Base-by-base conservation (phyloP, 176 grass and related monocot species). In the Juncus inflexus region DNA sequence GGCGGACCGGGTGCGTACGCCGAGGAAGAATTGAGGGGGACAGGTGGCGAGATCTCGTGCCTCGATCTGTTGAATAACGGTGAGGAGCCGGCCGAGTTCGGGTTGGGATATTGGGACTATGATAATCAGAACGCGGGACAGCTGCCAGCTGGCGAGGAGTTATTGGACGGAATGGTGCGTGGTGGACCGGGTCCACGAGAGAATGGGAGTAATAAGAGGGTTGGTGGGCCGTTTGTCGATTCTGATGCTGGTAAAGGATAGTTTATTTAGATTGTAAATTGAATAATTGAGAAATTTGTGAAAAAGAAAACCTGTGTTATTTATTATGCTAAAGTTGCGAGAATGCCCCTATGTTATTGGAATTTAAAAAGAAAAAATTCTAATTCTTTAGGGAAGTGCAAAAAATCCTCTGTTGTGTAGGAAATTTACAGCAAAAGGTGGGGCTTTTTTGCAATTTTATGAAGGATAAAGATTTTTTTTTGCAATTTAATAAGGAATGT, bases 81-180 rank as follows among this genome's bases (percentile, higher is more conserved):
- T 53, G 78, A 70, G 62, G 49, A 16, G 62, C 45, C 80, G 58
- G 62, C 64, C 75, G 81, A 91, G 47, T 83, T 87, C 62, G 79
- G 64, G 41, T 45, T 96, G 49, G 58, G 81, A 52, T 76, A 83
- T 64, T 90, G 91, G 91, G 69, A 84, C 40, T 60, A 64, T 68
- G 54, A 66, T 58, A 76, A 49, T 13, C 64, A 73, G 67, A 57
- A 80, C 40, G 61, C 74, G 73, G 40, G 75, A 52, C 66, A 55
- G 3, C 43, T 59, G 42, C 11, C 36, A 2, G 54, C n/a, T 71
- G 67, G 37, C 55, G 60, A 68, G 45, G 42, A 88, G 39, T 42
- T 77, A 3, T 73, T 77, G 63, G 61, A 35, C 16, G 16, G 49
- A 56, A 55, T 79, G 67, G 69, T 61, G 49, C 35, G 60, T 39